phyloP scores from a whole-genome alignment of 768 basidiomycete genomes.

The Phaeolepiota aurea region DNA sequence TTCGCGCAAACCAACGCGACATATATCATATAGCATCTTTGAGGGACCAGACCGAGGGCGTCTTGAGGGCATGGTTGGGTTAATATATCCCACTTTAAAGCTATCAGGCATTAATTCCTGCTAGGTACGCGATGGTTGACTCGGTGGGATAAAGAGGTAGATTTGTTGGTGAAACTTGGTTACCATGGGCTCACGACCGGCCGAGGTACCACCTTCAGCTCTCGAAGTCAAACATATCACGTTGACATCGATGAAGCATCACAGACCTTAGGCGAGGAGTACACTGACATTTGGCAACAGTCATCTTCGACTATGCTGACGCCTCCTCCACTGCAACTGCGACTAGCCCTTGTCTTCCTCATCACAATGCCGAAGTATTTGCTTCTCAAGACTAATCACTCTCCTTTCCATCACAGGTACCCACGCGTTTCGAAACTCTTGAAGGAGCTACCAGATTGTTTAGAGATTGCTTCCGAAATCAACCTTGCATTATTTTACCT shows the following conservation, averaged over 20 bases:
- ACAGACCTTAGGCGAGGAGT: constrained; percentile 88
- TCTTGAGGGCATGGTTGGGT: constrained; percentile 77
- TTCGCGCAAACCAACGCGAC: constrained; percentile 81
- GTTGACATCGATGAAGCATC: constrained; percentile 34
- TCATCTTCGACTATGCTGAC: constrained; percentile 27
- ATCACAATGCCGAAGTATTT: constrained; percentile 60
- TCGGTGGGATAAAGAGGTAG: constrained; percentile 77
- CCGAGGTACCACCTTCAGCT: constrained; percentile 38
- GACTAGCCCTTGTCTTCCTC: constrained; percentile 53
- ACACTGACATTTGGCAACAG: constrained; percentile 78
- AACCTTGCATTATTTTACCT: constrained; percentile 81
- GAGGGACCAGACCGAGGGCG: constrained; percentile 67
- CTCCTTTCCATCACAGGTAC: constrained; percentile 25
- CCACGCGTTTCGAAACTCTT: constrained; percentile 24
- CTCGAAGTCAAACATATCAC: neutral
- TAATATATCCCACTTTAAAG: constrained; percentile 10
- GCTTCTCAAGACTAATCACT: constrained; percentile 34
- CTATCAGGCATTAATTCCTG: constrained; percentile 2
- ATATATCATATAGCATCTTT: constrained; percentile 67
- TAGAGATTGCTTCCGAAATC: constrained; percentile 58
- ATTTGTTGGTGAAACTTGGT: constrained; percentile 53
- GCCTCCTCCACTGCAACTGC: constrained; percentile 36
- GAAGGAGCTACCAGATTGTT: constrained; percentile 32
- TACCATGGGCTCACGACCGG: constrained; percentile 75
- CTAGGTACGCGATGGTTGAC: constrained; percentile 74